These are phyloP conservation scores for Platanthera guangdongensis DNA, from an alignment of 106 monocot species.

Conservation along the genomic window DNA sequence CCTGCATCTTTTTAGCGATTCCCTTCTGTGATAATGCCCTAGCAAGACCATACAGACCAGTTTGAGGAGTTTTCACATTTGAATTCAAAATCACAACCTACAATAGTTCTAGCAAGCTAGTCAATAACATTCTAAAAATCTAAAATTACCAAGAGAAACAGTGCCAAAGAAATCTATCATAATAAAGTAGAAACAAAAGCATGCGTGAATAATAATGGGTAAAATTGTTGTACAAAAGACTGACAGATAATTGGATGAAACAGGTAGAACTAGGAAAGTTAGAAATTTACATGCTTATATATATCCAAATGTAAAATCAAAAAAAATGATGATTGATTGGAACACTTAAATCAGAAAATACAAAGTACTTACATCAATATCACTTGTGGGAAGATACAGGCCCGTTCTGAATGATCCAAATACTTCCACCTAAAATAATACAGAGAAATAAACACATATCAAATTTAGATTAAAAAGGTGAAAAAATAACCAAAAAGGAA, in stretches of 20 bases:
- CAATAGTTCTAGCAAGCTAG: conserved; percentile 6
- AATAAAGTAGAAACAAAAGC: conserved; percentile 1
- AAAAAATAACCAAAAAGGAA: background rate
- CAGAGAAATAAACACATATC: background rate
- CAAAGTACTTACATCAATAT: conserved; percentile 71
- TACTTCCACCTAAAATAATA: conserved; percentile 63
- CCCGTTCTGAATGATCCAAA: conserved; percentile 96
- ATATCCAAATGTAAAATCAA: background rate
- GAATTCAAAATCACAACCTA: conserved; percentile 87
- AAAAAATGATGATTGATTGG: background rate
- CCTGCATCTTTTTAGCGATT: conserved; percentile 77
- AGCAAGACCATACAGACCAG: conserved; percentile 80
- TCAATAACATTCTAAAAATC: conserved; percentile 6
- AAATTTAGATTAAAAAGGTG: background rate
- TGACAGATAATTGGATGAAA: background rate
- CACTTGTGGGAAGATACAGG: conserved; percentile 87
- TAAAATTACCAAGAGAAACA: background rate
- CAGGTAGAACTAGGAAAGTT: background rate
- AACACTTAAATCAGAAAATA: background rate
- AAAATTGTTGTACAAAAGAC: background rate
- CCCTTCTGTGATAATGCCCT: conserved; percentile 70
- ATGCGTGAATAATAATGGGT: background rate
- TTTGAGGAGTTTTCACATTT: conserved; percentile 73
- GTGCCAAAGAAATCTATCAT: background rate
- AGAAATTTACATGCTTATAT: background rate